Conservation (phyloP, 257 asterid species). For the Fraxinus cuspidata region DNA sequence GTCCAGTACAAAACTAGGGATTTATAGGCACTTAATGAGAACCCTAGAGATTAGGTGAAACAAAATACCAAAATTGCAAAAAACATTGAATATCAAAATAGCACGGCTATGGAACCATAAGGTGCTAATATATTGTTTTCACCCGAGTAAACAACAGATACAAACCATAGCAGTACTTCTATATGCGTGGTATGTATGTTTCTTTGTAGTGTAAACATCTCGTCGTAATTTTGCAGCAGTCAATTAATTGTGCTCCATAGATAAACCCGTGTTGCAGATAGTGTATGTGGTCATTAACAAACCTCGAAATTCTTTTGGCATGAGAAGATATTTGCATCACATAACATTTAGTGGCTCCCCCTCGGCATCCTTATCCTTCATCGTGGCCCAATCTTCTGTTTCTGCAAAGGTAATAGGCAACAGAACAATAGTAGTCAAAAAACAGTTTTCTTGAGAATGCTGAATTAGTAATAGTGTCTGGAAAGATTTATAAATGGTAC, state of each 20-base stretch:
- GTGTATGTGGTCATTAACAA: slow-evolving; percentile 13
- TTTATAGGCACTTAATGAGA: slow-evolving; percentile 14
- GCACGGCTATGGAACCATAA: slow-evolving; percentile 1
- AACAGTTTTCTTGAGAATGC: neutral
- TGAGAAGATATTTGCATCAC: slow-evolving; percentile 21
- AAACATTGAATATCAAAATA: slow-evolving; percentile 8
- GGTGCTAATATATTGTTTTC: neutral
- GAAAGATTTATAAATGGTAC: too few species aligned
- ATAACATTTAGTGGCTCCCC: slow-evolving; percentile 40
- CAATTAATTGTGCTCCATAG: neutral
- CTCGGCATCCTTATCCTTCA: slow-evolving; percentile 42
- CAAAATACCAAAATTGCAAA: neutral
- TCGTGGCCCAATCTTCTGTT: slow-evolving; percentile 43
- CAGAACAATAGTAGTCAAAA: neutral
- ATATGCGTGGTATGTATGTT: neutral
- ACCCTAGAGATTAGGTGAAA: slow-evolving; percentile 15
- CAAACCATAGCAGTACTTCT: slow-evolving; percentile 11
- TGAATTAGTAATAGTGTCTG: neutral
- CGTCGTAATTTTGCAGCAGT: neutral
- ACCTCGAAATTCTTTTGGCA: slow-evolving; percentile 3
- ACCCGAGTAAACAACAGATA: neutral
- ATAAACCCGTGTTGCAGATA: neutral
- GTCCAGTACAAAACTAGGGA: slow-evolving; percentile 18
- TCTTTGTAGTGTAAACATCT: neutral
- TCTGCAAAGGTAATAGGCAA: slow-evolving; percentile 30